These are phyloP conservation scores for Tilletia horrida DNA, from an alignment of 1,284 basidiomycete species.

Conservation along the genomic window DNA sequence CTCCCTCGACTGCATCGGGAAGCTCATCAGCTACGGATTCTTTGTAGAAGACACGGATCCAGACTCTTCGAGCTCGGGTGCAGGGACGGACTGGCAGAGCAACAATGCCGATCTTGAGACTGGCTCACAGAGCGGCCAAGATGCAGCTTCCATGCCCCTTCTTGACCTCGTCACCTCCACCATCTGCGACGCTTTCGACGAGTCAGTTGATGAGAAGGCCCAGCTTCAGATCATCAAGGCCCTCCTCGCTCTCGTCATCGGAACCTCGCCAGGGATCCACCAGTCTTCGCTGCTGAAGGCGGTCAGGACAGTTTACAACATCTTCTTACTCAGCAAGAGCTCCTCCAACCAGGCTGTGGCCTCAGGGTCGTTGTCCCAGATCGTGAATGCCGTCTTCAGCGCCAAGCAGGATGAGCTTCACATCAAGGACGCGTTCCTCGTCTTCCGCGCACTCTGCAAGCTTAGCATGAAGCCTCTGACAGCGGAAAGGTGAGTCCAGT, in stretches of 20 bases:
- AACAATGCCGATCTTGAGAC: constrained; percentile 5
- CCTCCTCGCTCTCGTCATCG: constrained; percentile 49
- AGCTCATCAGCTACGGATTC: constrained; percentile 53
- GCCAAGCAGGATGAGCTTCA: constrained; percentile 40
- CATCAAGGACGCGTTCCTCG: constrained; percentile 54
- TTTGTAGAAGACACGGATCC: constrained; percentile 45
- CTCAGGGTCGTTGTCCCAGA: constrained; percentile 52
- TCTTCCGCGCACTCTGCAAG: constrained; percentile 53
- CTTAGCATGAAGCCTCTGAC: constrained; percentile 53
- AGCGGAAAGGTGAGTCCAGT: constrained; percentile 34
- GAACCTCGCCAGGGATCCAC: constrained; percentile 48
- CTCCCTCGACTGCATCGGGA: constrained; percentile 52
- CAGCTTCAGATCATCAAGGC: constrained; percentile 55
- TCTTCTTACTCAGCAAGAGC: constrained; percentile 50
- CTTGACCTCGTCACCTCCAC: constrained; percentile 47
- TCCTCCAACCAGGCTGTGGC: constrained; percentile 52
- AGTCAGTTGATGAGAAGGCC: constrained; percentile 45
- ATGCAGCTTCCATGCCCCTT: constrained; percentile 7
- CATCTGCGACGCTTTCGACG: constrained; percentile 51
- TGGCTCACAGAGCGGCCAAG: constrained; percentile 6
- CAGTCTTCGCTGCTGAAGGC: constrained; percentile 57
- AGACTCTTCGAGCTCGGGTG: not conserved
- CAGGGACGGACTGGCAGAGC: constrained; percentile 12
- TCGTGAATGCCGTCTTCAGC: constrained; percentile 51
- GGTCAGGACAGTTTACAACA: constrained; percentile 54